Evolutionary conservation across 371 early-diverging fungal genomes (phyloP), one percentile per base, ranked within the genome.

Genomic region (Basidiobolus meristosporus): DNA sequence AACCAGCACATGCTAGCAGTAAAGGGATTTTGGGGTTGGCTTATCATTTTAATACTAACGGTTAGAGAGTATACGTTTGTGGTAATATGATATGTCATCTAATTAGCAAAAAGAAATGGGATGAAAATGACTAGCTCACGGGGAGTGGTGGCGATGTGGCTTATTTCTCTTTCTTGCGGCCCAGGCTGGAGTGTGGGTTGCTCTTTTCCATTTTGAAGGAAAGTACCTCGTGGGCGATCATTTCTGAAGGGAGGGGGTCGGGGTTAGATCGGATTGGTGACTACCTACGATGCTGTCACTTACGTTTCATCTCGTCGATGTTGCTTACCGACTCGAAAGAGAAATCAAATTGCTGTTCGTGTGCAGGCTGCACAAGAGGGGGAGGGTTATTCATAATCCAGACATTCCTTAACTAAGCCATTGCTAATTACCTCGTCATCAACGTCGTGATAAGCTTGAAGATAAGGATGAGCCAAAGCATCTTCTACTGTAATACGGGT

Each of bases 221-320:
- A 62, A 77, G 68, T 31, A 90, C 86, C 51, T 93, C 90, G 47
- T 79, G 69, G 12, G 82, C 81, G 55, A 93, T 88, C 74, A 85
- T 74, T 48, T 63, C 75, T 76, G 49, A 16, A 22, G 14, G 30
- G 16, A 31, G 9, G 21, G 28, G 15, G 22, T 34, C 33, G 38
- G 36, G 35, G 14, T 28, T 19, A 30, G 39, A 17, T 21, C 15
- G 29, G 15, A 14, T 56, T 22, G 14, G 36, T 17, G 18, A 46
- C 21, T 18, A 46, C 23, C 12, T 46, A 6, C 2, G 1, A 36
- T 39, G 35, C 5, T 11, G 29, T 19, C 19, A 57, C 65, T 53
- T 63, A 77, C 88, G 54, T 56, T 77, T 82, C 80, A 95, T 88
- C 7, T 86, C 85, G 18, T 81, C 82, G 45, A 90, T 77, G 1